Evolutionary conservation across 139 green algal genomes (phyloP), one percentile per base, ranked within the genome.

Genomic region (Nannochloris sp.): DNA sequence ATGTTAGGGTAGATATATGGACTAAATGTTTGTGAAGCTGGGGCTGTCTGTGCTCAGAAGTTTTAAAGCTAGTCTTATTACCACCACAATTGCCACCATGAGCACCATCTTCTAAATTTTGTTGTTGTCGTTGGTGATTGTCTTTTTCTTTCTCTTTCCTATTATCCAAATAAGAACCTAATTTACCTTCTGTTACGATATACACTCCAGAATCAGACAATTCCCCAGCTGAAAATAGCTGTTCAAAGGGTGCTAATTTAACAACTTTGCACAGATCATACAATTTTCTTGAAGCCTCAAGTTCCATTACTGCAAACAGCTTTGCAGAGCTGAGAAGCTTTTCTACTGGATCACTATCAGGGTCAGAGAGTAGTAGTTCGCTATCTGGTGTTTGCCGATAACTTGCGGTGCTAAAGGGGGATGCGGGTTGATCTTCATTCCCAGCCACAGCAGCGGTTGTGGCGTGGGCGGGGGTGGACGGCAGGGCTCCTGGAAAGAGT

Each of bases 261-360:
- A 89, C 78, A 72, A 80, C 62, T 54, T 6, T 19, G 7, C 58
- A 65, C 29, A 45, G 19, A 19, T 13, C 65, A 53, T 88, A 88
- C 60, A 93, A 80, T 65, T 84, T 73, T 61, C 74, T 61, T 2
- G 77, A 83, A 63, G 88, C 82, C 56, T 86, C 73, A 54, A 90
- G 71, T 51, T 93, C 87, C 65, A 93, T 67, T 57, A 80, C 85
- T 3, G 82, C 77, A 60, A 93, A 91, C 71, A 93, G 87, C 74
- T 91, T 93, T 58, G 87, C n/a, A 25, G 25, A 39, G 6, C 3
- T 14, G 30, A 9, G 10, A 48, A 34, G 15, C n/a, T n/a, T n/a
- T n/a, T n/a, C n/a, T n/a, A n/a, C n/a, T n/a, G n/a, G n/a, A n/a
- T n/a, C n/a, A n/a, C n/a, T n/a, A n/a, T n/a, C n/a, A n/a, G n/a